Conservation (phyloP, 495 filamentous ascomycete genomes). For the Pyrenula massariospora region DNA sequence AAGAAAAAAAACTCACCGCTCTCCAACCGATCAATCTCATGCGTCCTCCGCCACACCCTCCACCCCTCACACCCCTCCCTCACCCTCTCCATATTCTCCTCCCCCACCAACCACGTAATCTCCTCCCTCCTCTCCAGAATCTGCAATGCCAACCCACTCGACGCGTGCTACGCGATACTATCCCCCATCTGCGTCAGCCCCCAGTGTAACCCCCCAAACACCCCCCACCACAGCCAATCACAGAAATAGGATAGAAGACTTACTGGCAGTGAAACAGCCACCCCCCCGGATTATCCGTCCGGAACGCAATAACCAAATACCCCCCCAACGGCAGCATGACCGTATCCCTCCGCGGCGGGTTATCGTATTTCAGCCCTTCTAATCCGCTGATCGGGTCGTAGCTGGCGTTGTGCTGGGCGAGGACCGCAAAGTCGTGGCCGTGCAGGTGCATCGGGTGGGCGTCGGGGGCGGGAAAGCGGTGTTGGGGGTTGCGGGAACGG, state of each 20-base stretch:
- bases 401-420: slow-evolving; percentile 29
- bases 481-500: background rate
- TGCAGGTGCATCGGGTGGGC: slow-evolving; percentile 34
- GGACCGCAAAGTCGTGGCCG: slow-evolving; percentile 46
- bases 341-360: slow-evolving; percentile 48
- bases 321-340: slow-evolving; percentile 38
- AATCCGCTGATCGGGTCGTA: background rate
- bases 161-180: slow-evolving; percentile 33
- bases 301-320: slow-evolving; percentile 35
- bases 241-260: background rate
- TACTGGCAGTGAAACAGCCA: slow-evolving; percentile 42
- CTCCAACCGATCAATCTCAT: background rate
- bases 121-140: slow-evolving; percentile 23
- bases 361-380: slow-evolving; percentile 3
- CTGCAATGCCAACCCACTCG: slow-evolving; percentile 31
- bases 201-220: no score
- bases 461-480: background rate
- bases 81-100: background rate
- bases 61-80: background rate
- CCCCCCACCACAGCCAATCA: background rate
- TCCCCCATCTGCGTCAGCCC: no score
- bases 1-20: background rate
- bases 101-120: background rate
- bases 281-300: slow-evolving; percentile 38
- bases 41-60: background rate